These are phyloP conservation scores for Plasmodium vinckei DNA, from an alignment of 169 alveolate genomes.

Conservation along the genomic window DNA sequence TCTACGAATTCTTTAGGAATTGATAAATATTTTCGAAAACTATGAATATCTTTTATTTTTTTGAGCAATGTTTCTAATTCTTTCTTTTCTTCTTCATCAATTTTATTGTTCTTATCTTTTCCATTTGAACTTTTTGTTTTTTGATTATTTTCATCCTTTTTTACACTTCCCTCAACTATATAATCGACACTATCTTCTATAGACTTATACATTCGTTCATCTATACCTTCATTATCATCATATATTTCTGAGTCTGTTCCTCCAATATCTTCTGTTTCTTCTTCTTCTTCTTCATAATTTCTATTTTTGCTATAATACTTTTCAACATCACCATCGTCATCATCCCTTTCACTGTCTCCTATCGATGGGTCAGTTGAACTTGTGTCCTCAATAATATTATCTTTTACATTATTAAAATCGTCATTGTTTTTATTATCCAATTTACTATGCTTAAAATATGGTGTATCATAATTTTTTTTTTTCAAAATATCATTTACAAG, in stretches of 20 bases:
- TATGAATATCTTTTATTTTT: constrained; percentile 48
- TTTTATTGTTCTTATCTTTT: constrained; percentile 17
- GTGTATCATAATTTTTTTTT: constrained; percentile 12
- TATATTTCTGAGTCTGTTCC: neutral
- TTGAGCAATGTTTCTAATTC: constrained; percentile 39
- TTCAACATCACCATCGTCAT: neutral
- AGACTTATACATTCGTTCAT: neutral
- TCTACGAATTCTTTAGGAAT: constrained; percentile 30
- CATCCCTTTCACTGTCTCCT: neutral
- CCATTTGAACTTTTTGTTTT: constrained; percentile 15
- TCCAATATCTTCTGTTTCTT: neutral
- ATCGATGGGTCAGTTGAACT: too few relatives aligned
- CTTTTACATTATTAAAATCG: neutral
- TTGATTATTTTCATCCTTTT: constrained; percentile 29
- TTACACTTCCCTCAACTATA: neutral
- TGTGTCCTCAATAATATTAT: neutral
- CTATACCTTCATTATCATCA: neutral
- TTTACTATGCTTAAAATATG: neutral
- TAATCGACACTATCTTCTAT: neutral
- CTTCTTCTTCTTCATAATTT: neutral
- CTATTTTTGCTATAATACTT: neutral
- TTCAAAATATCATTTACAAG: constrained; percentile 19
- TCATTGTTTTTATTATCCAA: neutral
- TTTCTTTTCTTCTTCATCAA: constrained; percentile 20
- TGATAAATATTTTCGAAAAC: constrained; percentile 54